Evolutionary conservation across 2,329 filamentous ascomycete species (phyloP).

Genomic region (Fusarium redolens): DNA sequence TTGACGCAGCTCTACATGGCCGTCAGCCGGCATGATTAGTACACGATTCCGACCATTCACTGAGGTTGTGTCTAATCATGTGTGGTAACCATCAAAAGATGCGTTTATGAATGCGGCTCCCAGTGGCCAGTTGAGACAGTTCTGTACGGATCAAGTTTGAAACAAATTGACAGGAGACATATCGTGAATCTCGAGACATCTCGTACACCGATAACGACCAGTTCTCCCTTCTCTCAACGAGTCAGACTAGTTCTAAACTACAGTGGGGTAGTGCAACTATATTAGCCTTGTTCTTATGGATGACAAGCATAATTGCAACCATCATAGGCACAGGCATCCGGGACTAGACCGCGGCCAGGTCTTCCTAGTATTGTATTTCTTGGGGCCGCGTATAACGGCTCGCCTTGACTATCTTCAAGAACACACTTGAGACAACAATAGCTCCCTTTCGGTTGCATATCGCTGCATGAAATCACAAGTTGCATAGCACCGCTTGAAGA

Average conservation of each 20-base stretch:
- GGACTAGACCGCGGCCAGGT: constrained; percentile 6
- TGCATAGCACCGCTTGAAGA: constrained; percentile 42
- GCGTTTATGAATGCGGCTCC: constrained; percentile 19
- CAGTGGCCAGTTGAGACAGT: background rate
- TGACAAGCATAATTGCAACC: constrained; percentile 38
- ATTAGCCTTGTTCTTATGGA: constrained; percentile 21
- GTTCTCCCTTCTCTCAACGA: background rate
- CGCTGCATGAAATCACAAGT: constrained; percentile 43
- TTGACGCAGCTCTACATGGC: constrained; percentile 54
- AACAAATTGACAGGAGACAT: background rate
- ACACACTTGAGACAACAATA: constrained; percentile 9
- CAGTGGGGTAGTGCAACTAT: constrained; percentile 14
- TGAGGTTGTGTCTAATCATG: constrained; percentile 9
- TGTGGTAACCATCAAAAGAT: constrained; percentile 8
- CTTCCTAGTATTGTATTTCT: constrained; percentile 7
- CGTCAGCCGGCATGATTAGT: constrained; percentile 32
- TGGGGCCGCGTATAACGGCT: constrained; percentile 16
- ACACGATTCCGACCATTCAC: constrained; percentile 23
- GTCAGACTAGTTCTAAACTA: constrained; percentile 18
- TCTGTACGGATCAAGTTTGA: background rate
- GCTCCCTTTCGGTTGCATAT: constrained; percentile 9
- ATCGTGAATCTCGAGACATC: constrained; percentile 1
- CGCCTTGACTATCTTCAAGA: constrained; percentile 3
- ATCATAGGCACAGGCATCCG: constrained; percentile 13
- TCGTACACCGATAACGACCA: background rate